Conservation (phyloP, 371 early-diverging fungal species). For the Mortierella sp. region DNA sequence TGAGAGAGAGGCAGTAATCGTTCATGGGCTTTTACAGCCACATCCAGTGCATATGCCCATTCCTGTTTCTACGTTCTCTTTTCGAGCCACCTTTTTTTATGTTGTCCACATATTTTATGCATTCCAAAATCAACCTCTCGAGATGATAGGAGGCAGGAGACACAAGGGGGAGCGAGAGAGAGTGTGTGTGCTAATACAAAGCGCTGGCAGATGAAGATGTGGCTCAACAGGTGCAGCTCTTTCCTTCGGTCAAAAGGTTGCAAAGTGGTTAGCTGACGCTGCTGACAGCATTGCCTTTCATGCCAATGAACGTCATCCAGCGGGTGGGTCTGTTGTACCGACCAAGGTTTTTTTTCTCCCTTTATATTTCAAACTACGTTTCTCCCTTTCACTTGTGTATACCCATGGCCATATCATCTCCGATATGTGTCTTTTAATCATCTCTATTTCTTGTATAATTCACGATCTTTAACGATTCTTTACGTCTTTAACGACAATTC, state of each 20-base stretch:
- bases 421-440: not conserved
- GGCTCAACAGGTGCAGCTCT: constrained; percentile 4
- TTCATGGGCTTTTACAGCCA: constrained; percentile 5
- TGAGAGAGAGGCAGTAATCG: not conserved
- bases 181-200: constrained; percentile 1
- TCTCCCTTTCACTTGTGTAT: not conserved
- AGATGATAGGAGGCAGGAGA: constrained; percentile 19
- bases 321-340: constrained; percentile 5
- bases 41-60: constrained; percentile 13
- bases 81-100: not conserved
- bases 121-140: constrained; percentile 22
- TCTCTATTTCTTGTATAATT: not conserved
- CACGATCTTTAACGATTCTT: too few relatives aligned
- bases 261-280: not conserved
- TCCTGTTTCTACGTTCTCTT: constrained; percentile 5
- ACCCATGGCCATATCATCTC: not conserved
- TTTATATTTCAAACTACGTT: not conserved
- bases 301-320: not conserved
- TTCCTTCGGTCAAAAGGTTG: too few relatives aligned
- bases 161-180: constrained; percentile 6
- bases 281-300: not conserved
- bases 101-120: constrained; percentile 8
- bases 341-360: not conserved
- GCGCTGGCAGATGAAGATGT: constrained; percentile 3
- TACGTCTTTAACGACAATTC: not conserved